Evolutionary conservation across 208 protist species (phyloP), one percentile per base, ranked within the genome.

Genomic region (Leishmania aethiopica): DNA sequence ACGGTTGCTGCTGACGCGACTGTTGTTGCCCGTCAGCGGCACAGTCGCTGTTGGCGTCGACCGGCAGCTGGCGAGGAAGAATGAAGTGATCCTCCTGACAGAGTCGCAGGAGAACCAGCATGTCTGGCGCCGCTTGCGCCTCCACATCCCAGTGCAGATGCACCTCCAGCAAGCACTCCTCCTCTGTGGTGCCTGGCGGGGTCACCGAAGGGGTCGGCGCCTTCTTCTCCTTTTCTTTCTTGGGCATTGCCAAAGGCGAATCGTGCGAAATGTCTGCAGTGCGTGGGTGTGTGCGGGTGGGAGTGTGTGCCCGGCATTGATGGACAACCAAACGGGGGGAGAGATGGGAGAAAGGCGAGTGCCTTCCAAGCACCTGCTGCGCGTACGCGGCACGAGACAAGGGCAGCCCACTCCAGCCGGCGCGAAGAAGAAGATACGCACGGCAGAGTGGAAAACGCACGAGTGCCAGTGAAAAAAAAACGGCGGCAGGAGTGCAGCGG

Each of bases 201-300:
- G 51, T 40, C 35, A 77, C 49, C 47, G 62, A 47, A 51, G 78
- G 35, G 28, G 55, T 25, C 62, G 64, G 72, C 64, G 49, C n/a
- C 47, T 80, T 86, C 64, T 82, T 85, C 40, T 81, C 82, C 42
- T 85, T 86, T 62, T 80, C 83, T 25, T 64, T 66, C 42, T 86
- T 86, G 42, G 83, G 49, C 83, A 86, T 86, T 45, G 28, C 10
- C 7, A 66, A 37, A 62, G 71, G 17, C n/a, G 11, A 32, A 17
- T 22, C 45, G 28, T 25, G 45, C 70, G 25, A 76, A 32, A 53
- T 51, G 53, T 53, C 40, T 47, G 69, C 42, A 66, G 10, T 62
- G 51, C 32, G 49, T 45, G 7, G 40, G 47, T 75, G 28, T 75
- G 71, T 17, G 71, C 37, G 32, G 3, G 73, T 45, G n/a, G 5